Evolutionary conservation across 371 early-diverging fungal species (phyloP).

Genomic region (Rhizopus stolonifer): DNA sequence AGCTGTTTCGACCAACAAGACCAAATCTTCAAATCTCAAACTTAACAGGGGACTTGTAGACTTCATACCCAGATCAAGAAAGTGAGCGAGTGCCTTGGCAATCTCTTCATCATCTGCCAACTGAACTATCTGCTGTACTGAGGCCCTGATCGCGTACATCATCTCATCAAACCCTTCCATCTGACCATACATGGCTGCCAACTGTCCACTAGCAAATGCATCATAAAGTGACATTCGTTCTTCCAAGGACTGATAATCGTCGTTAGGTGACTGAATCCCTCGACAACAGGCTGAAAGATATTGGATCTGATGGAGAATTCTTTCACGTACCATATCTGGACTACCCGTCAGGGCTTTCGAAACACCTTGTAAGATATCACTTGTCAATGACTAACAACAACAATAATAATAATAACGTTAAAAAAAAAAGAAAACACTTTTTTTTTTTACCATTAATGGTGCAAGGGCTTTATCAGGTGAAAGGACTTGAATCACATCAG

Average conservation of each 20-base stretch:
- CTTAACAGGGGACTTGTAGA: conserved; percentile 47
- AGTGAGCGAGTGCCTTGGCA: conserved; percentile 44
- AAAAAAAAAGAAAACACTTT: not conserved
- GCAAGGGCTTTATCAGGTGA: conserved; percentile 55
- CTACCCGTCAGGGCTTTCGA: conserved; percentile 25
- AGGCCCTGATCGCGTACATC: conserved; percentile 33
- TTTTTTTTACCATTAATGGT: conserved; percentile 54
- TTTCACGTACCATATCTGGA: conserved; percentile 19
- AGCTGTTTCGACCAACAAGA: conserved; percentile 35
- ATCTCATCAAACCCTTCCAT: conserved; percentile 34
- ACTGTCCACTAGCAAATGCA: conserved; percentile 40
- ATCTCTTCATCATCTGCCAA: conserved; percentile 45
- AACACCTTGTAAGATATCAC: conserved; percentile 43
- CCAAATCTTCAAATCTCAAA: conserved; percentile 41
- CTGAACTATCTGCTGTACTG: conserved; percentile 26
- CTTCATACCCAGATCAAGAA: conserved; percentile 56
- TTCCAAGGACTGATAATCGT: conserved; percentile 41
- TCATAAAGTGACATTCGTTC: conserved; percentile 37
- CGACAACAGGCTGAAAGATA: conserved; percentile 55
- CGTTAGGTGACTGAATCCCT: conserved; percentile 55
- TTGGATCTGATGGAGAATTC: conserved; percentile 33
- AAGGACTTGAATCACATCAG: conserved; percentile 67
- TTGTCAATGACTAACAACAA: conserved; percentile 34
- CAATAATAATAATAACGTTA: not conserved
- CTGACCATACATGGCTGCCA: conserved; percentile 20